Conservation (phyloP, 2,329 filamentous ascomycete genomes). For the Nemania diffusa region DNA sequence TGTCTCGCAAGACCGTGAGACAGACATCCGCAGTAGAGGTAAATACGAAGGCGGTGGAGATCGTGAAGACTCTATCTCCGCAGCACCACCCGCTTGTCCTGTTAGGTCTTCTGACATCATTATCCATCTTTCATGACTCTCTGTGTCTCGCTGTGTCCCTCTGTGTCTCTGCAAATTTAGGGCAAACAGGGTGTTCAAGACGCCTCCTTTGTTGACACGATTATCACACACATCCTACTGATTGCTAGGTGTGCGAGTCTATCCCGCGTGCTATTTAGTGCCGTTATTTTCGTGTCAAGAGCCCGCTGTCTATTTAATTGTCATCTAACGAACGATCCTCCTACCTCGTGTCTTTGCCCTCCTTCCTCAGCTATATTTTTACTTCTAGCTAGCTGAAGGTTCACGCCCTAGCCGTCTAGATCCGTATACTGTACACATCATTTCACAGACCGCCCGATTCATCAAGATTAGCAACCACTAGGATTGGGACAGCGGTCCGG, state of each 20-base stretch:
- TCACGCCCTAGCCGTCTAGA: not conserved
- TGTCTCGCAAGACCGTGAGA: not conserved
- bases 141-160: not conserved
- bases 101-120: conserved; percentile 35
- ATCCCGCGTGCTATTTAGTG: not conserved
- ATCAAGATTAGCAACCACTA: conserved; percentile 1
- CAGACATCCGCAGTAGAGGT: conserved; percentile 1
- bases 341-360: not conserved
- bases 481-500: not conserved
- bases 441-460: not conserved
- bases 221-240: not conserved
- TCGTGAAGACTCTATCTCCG: conserved; percentile 23
- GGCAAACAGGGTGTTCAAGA: not conserved
- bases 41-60: conserved; percentile 28
- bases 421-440: not conserved
- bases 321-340: not conserved
- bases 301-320: not conserved
- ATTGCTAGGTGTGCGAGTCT: not conserved
- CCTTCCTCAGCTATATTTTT: not conserved
- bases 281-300: not conserved
- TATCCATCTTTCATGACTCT: conserved; percentile 37
- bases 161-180: conserved; percentile 5
- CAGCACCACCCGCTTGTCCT: conserved; percentile 9
- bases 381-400: not conserved
- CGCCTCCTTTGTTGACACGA: not conserved